Base-by-base conservation (phyloP, 176 grass and related monocot species). In the Raddia guianensis region DNA sequence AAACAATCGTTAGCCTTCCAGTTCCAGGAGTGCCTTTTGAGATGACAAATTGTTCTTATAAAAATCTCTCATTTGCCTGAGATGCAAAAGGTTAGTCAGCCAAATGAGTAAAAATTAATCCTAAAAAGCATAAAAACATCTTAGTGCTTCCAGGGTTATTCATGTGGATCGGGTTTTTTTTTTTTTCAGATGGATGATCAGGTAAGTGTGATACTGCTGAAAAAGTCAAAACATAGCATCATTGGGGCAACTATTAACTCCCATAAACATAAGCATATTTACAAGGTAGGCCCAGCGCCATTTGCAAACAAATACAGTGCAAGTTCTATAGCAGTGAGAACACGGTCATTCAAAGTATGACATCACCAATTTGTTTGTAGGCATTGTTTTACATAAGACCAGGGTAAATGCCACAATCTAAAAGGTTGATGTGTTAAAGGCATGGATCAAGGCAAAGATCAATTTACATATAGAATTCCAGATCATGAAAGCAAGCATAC, bases 51-150 rank as follows among this genome's bases (percentile, higher is more conserved):
- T 58, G 50, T 77, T 89, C 83, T 3, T 60, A 72, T 66, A 12
- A 5, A 7, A 7, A 50, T 61, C n/a, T 67, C 45, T 90, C 87
- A 90, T 73, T 90, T 90, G 66, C 87, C 87, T 90, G 78, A 61
- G 33, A 78, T 50, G 51, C 6, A 82, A 73, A 77, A 72, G 7
- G 49, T 72, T 51, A 42, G 58, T 82, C 60, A 80, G 42, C 27
- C 5, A 70, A 64, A 68, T 34, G 20, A 68, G 15, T 59, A 77
- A 47, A 70, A 46, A 20, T 8, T 59, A 14, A 20, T 62, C 50
- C 4, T 12, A 80, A 50, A 40, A 75, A 55, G 55, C 27, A 58
- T 33, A 13, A 42, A 50, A 46, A 19, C 8, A 13, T 51, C 13
- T 35, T 49, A 35, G 64, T 40, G 45, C 10, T 9, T 50, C 58